Evolutionary conservation across 1,284 basidiomycete species (phyloP).

Genomic region (Hymenochaete sp.): DNA sequence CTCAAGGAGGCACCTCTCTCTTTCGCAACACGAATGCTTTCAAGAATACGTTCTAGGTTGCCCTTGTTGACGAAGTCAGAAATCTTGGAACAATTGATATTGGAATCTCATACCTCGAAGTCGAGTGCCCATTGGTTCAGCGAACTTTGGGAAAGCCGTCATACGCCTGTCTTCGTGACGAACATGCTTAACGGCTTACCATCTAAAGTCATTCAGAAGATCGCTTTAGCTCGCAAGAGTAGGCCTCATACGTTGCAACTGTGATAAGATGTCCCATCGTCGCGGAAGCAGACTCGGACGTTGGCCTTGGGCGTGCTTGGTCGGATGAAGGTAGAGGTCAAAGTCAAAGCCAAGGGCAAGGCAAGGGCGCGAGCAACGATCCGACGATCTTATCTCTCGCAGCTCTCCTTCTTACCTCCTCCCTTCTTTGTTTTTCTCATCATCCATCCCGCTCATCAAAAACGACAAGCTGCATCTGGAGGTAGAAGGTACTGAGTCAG

Average conservation of each 20-base stretch:
- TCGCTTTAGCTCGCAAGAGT: slow-evolving; percentile 16
- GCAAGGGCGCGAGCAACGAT: no score
- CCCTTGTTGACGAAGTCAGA: slow-evolving; percentile 44
- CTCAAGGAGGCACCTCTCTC: slow-evolving; percentile 81
- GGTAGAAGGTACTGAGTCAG: no score
- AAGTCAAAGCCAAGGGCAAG: no score
- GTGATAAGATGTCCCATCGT: slow-evolving; percentile 77
- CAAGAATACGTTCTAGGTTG: slow-evolving; percentile 84
- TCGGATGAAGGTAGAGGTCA: no score
- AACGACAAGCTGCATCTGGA: no score
- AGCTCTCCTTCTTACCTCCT: no score
- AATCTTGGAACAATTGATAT: neutral
- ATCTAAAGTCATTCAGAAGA: slow-evolving; percentile 27
- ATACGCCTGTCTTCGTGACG: neutral
- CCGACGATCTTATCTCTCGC: no score
- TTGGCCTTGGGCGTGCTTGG: no score
- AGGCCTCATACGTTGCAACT: slow-evolving; percentile 54
- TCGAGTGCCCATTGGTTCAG: slow-evolving; percentile 96
- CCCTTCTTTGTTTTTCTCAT: neutral
- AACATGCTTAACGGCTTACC: slow-evolving; percentile 27
- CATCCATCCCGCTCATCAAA: neutral
- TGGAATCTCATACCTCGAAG: slow-evolving; percentile 55
- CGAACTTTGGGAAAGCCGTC: slow-evolving; percentile 48
- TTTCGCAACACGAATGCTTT: slow-evolving; percentile 86
- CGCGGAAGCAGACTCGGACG: neutral